These are phyloP conservation scores for Chimonanthus salicifolius DNA, from an alignment of 164 flowering plant species.

Conservation along the genomic window DNA sequence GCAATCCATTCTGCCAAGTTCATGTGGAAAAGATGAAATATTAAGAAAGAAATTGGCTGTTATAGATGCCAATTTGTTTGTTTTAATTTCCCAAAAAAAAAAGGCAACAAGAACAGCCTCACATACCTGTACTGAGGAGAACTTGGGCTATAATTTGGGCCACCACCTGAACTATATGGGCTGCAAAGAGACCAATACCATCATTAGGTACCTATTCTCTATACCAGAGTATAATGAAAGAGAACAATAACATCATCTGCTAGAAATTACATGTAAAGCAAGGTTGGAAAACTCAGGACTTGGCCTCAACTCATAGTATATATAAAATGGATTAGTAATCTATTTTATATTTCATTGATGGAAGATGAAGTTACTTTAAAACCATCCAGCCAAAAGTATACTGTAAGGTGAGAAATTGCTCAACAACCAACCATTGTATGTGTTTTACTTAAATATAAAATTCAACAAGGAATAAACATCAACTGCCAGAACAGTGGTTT, in stretches of 20 bases:
- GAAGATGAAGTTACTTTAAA: too few species aligned
- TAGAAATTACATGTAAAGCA: too few species aligned
- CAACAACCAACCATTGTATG: too few species aligned
- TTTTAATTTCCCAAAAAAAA: not conserved
- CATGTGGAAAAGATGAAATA: not conserved
- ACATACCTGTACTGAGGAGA: conserved; percentile 84
- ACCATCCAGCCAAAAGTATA: too few species aligned
- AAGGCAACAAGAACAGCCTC: not conserved
- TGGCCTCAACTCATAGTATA: not conserved
- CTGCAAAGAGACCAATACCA: conserved; percentile 29
- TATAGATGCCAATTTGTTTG: too few species aligned
- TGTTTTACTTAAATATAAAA: too few species aligned
- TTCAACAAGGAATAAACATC: too few species aligned
- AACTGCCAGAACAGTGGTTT: too few species aligned
- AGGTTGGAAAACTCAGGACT: not conserved
- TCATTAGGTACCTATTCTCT: not conserved
- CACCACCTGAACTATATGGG: conserved; percentile 64
- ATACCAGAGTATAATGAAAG: not conserved
- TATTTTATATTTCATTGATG: too few species aligned
- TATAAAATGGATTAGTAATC: too few species aligned
- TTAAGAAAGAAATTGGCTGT: too few species aligned
- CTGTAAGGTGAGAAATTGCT: too few species aligned
- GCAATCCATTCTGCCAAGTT: not conserved
- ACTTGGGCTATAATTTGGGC: conserved; percentile 87
- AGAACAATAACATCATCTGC: not conserved